Conservation (phyloP, 257 asterid species). For the Linaria vulgaris region DNA sequence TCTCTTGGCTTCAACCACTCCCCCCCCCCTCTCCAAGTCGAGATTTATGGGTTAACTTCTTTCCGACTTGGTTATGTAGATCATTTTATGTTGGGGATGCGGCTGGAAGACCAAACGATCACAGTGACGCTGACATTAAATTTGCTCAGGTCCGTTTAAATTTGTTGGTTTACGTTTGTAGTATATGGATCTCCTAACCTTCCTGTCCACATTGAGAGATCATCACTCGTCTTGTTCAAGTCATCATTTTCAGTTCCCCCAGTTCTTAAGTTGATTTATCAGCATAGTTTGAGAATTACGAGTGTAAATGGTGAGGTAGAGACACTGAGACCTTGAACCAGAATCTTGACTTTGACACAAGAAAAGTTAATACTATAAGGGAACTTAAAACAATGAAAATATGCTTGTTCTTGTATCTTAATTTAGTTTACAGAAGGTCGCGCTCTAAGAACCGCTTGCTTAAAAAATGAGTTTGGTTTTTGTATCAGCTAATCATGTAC, state of each 20-base stretch:
- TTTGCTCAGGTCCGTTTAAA: constrained; percentile 71
- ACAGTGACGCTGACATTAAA: constrained; percentile 83
- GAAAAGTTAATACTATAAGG: no score
- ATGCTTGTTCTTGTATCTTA: background rate
- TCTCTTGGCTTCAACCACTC: background rate
- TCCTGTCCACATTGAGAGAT: background rate
- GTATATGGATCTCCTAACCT: background rate
- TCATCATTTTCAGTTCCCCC: background rate
- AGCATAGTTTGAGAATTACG: background rate
- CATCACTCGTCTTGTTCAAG: background rate
- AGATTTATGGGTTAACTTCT: constrained; percentile 3
- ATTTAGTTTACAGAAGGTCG: background rate
- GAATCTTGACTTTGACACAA: no score
- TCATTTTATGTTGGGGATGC: constrained; percentile 99
- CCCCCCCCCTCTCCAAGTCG: background rate
- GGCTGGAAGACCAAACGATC: constrained; percentile 86
- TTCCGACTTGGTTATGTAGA: constrained; percentile 36
- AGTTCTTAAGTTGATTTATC: background rate
- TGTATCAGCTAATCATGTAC: no score
- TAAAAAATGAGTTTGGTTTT: background rate
- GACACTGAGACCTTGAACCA: background rate
- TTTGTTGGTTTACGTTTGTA: background rate
- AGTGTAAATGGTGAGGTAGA: background rate
- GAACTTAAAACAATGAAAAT: no score
- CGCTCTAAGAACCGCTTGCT: background rate